Conservation (phyloP, 306 rosid species). For the Prunus fruticosa region DNA sequence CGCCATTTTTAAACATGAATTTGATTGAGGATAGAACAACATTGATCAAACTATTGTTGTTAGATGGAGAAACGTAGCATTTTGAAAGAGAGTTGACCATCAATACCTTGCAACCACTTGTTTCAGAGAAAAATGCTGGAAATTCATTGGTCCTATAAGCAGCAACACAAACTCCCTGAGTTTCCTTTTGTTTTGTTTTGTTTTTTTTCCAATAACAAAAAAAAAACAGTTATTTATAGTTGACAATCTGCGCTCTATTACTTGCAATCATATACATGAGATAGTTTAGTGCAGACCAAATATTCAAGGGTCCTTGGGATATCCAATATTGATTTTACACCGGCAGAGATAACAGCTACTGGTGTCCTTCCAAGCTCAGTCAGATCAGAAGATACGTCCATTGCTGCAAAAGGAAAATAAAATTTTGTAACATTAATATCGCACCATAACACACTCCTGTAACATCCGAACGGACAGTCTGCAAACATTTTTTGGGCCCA, state of each 20-base stretch:
- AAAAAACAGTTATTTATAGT: background rate
- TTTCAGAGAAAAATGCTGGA: conserved; percentile 87
- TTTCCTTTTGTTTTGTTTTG: too few species aligned
- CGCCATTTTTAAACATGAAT: background rate
- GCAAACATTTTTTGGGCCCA: background rate
- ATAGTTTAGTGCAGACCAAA: conserved; percentile 48
- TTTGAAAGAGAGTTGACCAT: background rate
- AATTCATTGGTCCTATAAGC: conserved; percentile 79
- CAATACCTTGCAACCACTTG: conserved; percentile 88
- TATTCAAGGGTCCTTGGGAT: conserved; percentile 88
- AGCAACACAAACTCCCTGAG: conserved; percentile 89
- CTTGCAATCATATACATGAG: conserved; percentile 21
- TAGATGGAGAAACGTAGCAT: background rate
- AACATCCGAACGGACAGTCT: background rate
- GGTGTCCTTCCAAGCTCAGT: conserved; percentile 96
- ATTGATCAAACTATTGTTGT: background rate
- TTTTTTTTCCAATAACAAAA: conserved; percentile 5
- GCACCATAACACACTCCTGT: background rate
- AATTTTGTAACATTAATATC: background rate
- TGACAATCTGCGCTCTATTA: background rate
- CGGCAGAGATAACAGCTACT: conserved; percentile 88
- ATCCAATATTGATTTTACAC: conserved; percentile 90
- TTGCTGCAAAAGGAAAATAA: conserved; percentile 49
- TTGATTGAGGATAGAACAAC: background rate
- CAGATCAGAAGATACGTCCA: conserved; percentile 95